phyloP scores from a whole-genome alignment of 768 basidiomycete genomes.

The Cystofilobasidium capitatum region DNA sequence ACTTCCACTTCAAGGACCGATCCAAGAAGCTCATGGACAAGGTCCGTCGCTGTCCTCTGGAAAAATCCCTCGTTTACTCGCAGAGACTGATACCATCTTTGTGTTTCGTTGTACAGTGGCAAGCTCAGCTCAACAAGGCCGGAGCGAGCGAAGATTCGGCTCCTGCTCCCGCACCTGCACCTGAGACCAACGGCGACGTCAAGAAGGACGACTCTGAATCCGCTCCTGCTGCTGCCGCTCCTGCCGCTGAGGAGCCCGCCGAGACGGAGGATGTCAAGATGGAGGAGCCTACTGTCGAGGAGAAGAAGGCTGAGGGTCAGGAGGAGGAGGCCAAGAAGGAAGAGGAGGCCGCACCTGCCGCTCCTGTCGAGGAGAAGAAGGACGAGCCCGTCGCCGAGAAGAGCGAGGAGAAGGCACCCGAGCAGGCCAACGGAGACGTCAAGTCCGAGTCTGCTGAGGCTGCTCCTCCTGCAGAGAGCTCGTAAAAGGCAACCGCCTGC shows the following conservation, averaged over 20 bases:
- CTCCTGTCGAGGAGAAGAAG: background rate
- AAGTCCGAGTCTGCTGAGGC: no score
- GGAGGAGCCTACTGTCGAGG: background rate
- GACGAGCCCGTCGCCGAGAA: background rate
- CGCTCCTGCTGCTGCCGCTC: background rate
- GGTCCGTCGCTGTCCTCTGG: conserved; percentile 2
- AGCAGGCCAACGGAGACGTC: background rate
- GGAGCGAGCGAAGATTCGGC: conserved; percentile 18
- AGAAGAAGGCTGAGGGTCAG: background rate
- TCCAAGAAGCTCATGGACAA: conserved; percentile 60
- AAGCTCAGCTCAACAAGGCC: conserved; percentile 21
- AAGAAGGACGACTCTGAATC: no score
- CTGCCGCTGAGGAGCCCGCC: background rate
- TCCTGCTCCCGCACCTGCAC: background rate
- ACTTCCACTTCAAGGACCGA: conserved; percentile 63
- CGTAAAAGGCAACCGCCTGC: no score
- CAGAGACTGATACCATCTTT: background rate
- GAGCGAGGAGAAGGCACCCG: background rate
- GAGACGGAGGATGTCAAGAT: background rate
- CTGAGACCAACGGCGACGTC: conserved; percentile 39
- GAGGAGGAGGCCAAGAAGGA: conserved; percentile 21
- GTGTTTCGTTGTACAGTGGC: conserved; percentile 8
- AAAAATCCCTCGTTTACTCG: background rate
- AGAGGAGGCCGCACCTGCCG: background rate
- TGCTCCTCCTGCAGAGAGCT: no score